Percentiles rank a stretch among this genome's conserved stretches.
phyloP scores from a whole-genome alignment of 2,329 filamentous ascomycete genomes.

The Botryotinia convoluta region DNA sequence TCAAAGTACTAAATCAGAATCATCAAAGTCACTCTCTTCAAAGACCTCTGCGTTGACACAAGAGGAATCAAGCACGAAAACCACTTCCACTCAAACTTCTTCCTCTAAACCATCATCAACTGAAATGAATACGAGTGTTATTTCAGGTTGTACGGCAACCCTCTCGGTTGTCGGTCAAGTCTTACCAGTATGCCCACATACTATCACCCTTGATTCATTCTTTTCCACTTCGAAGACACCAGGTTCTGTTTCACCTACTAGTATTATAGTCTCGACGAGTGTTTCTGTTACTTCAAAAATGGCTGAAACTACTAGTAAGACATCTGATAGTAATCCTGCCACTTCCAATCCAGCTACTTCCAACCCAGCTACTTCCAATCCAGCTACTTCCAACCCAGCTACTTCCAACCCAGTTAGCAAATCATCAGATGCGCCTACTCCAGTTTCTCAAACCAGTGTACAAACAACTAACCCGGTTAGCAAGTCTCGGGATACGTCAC shows the following conservation, averaged over 20 bases:
- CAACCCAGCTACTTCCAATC: background rate
- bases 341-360: background rate
- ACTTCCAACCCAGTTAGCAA: background rate
- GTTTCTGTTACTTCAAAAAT: background rate
- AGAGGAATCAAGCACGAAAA: background rate
- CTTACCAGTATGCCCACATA: constrained; percentile 11
- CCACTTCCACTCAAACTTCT: background rate
- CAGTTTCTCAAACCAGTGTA: background rate
- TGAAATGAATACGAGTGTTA: constrained; percentile 14
- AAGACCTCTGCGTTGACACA: background rate
- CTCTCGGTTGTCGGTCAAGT: constrained; percentile 10
- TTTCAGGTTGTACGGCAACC: constrained; percentile 17
- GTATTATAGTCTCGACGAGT: background rate
- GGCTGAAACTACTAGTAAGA: background rate
- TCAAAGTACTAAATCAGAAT: constrained; percentile 1
- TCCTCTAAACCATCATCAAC: background rate
- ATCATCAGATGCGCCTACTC: background rate
- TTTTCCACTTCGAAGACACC: constrained; percentile 1
- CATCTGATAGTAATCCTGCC: background rate
- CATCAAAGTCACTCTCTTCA: background rate
- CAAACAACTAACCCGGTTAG: background rate
- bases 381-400: background rate
- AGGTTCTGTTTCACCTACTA: background rate
- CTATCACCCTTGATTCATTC: constrained; percentile 10
- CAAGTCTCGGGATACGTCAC: background rate